A percentile compares a stretch with the other conserved stretches of the same genome.
Conservation (phyloP, 768 basidiomycete genomes). For the Rhizopogon vesiculosus region DNA sequence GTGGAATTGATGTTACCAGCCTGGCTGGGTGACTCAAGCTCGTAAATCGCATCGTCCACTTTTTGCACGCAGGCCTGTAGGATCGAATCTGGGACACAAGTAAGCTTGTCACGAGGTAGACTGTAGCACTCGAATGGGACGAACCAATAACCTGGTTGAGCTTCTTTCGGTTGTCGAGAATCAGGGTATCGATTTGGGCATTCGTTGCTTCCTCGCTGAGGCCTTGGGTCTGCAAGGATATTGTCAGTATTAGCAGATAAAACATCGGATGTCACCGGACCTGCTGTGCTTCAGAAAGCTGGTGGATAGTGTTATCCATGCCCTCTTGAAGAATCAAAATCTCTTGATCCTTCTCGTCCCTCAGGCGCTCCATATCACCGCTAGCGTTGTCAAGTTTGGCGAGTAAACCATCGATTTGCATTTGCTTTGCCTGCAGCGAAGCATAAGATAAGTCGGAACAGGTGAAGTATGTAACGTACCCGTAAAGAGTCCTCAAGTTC, state of each 20-base stretch:
- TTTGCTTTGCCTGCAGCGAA: slow-evolving; percentile 75
- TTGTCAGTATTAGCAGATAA: background rate
- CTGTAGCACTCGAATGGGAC: slow-evolving; percentile 12
- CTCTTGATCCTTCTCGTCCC: slow-evolving; percentile 97
- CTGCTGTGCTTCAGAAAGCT: slow-evolving; percentile 82
- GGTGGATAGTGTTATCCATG: slow-evolving; percentile 87
- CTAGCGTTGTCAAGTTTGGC: slow-evolving; percentile 70
- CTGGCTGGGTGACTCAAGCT: slow-evolving; percentile 93
- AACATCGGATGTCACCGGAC: slow-evolving; percentile 33
- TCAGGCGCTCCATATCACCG: slow-evolving; percentile 72
- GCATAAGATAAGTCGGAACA: slow-evolving; percentile 9
- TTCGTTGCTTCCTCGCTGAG: slow-evolving; percentile 86
- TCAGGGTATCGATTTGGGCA: slow-evolving; percentile 95
- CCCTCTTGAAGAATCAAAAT: slow-evolving; percentile 93
- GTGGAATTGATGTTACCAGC: slow-evolving; percentile 96
- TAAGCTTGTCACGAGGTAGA: slow-evolving; percentile 6
- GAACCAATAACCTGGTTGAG: slow-evolving; percentile 93
- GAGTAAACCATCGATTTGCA: slow-evolving; percentile 92
- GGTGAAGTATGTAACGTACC: slow-evolving; percentile 39
- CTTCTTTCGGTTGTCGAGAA: slow-evolving; percentile 96
- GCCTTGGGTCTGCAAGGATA: slow-evolving; percentile 60
- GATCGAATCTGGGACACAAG: slow-evolving; percentile 74
- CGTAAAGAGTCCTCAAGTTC: slow-evolving; percentile 96
- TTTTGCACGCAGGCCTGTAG: slow-evolving; percentile 95
- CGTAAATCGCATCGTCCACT: slow-evolving; percentile 96